A percentile compares a stretch with the other conserved stretches of the same genome.
Evolutionary conservation across 2,329 filamentous ascomycete genomes (phyloP).

Genomic region (Paracoccidioides brasiliensis): DNA sequence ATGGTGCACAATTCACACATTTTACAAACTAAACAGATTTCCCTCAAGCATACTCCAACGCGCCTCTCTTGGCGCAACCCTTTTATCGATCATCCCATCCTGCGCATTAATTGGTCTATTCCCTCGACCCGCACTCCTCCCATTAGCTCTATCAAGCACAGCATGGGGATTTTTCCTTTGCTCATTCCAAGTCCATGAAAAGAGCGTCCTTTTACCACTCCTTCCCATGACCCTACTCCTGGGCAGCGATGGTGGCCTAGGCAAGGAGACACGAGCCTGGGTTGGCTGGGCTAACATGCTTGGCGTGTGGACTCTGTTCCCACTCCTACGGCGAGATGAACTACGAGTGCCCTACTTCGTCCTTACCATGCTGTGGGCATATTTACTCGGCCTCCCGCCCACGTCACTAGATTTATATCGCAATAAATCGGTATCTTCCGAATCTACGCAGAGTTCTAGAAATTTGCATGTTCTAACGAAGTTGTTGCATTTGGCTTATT

Average conservation of each 20-base stretch:
- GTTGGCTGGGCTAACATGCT: slow-evolving; percentile 91
- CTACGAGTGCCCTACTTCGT: slow-evolving; percentile 74
- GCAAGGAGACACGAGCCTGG: slow-evolving; percentile 69
- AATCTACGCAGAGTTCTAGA: slow-evolving; percentile 27
- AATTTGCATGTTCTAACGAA: slow-evolving; percentile 47
- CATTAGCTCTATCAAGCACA: slow-evolving; percentile 65
- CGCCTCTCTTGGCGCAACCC: slow-evolving; percentile 59
- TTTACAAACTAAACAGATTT: slow-evolving; percentile 76
- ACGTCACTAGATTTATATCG: slow-evolving; percentile 58
- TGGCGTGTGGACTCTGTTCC: slow-evolving; percentile 87
- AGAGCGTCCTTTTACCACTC: slow-evolving; percentile 83
- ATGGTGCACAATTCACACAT: slow-evolving; percentile 85
- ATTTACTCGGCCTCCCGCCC: slow-evolving; percentile 75
- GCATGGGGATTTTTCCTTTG: slow-evolving; percentile 98
- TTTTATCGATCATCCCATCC: slow-evolving; percentile 63
- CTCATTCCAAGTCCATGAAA: slow-evolving; percentile 97
- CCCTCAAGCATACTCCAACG: slow-evolving; percentile 59
- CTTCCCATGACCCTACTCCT: slow-evolving; percentile 87
- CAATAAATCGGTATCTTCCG: slow-evolving; percentile 24
- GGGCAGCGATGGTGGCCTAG: slow-evolving; percentile 62
- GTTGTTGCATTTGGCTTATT: slow-evolving; percentile 62
- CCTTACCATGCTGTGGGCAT: slow-evolving; percentile 77
- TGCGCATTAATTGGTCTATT: slow-evolving; percentile 67
- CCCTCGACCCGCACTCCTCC: slow-evolving; percentile 63
- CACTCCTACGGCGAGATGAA: slow-evolving; percentile 73